Percentiles rank a stretch among this genome's conserved stretches.
Evolutionary conservation across 805 yeast species (phyloP).

Genomic region (Lipomyces kockii): DNA sequence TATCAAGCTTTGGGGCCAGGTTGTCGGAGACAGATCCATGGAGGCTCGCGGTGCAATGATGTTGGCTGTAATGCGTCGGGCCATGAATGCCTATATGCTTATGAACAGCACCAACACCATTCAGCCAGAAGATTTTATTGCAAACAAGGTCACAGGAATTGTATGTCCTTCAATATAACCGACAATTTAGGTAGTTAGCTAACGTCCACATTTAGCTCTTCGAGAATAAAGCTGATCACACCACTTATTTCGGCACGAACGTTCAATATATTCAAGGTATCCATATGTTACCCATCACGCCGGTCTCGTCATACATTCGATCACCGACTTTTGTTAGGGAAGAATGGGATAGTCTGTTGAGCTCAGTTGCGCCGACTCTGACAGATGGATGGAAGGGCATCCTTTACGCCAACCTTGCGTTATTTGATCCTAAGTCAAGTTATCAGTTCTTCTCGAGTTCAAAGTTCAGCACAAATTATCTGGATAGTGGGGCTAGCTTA

Average conservation of each 20-base stretch:
- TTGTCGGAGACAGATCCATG: constrained; percentile 58
- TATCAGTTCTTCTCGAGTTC: constrained; percentile 63
- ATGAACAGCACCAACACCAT: constrained; percentile 54
- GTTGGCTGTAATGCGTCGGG: constrained; percentile 58
- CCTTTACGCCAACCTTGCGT: constrained; percentile 72
- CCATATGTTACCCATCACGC: constrained; percentile 76
- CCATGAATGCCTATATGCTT: constrained; percentile 62
- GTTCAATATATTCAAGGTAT: constrained; percentile 74
- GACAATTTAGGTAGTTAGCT: neutral
- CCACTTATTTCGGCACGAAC: constrained; percentile 69
- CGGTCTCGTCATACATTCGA: constrained; percentile 62
- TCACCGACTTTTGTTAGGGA: constrained; percentile 54
- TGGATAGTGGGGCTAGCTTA: constrained; percentile 84
- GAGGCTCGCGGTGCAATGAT: constrained; percentile 62
- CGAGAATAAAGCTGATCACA: constrained; percentile 73
- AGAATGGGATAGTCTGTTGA: constrained; percentile 63
- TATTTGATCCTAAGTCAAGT: constrained; percentile 67
- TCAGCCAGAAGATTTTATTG: constrained; percentile 57
- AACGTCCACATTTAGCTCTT: constrained; percentile 45
- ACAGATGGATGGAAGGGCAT: constrained; percentile 68
- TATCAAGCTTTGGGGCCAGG: constrained; percentile 70
- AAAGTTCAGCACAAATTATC: constrained; percentile 57
- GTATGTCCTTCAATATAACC: neutral
- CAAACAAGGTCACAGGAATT: constrained; percentile 70
- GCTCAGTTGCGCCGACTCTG: constrained; percentile 49